phyloP scores from a whole-genome alignment of 495 filamentous ascomycete genomes.

The Penicillium coffeae region DNA sequence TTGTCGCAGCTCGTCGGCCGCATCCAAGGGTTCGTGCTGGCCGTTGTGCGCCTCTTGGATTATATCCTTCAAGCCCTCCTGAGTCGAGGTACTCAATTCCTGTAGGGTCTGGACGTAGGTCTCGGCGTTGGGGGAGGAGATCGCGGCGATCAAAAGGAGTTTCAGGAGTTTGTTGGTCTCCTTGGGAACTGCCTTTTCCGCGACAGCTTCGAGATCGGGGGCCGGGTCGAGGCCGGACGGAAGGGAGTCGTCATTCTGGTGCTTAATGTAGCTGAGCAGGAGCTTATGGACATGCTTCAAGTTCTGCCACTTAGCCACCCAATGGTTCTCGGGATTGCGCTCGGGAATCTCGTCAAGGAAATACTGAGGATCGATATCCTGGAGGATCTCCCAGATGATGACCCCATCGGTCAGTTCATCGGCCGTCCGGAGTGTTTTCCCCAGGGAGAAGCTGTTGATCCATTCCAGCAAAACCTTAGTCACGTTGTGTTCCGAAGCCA shows the following conservation, averaged over 20 bases:
- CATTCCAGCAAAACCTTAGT: conserved; percentile 55
- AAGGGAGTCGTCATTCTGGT: conserved; percentile 47
- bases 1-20: conserved; percentile 35
- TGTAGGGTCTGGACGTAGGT: conserved; percentile 54
- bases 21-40: conserved; percentile 33
- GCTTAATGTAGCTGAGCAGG: conserved; percentile 61
- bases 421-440: conserved; percentile 42
- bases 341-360: conserved; percentile 61
- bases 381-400: conserved; percentile 65
- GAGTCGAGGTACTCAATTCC: conserved; percentile 40
- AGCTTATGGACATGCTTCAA: conserved; percentile 67
- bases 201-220: conserved; percentile 59
- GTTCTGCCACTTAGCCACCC: conserved; percentile 53
- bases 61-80: conserved; percentile 46
- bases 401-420: conserved; percentile 72
- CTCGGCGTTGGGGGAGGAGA: conserved; percentile 51
- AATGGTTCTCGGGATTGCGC: conserved; percentile 48
- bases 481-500: conserved; percentile 44
- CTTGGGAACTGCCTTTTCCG: conserved; percentile 39
- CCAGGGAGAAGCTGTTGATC: conserved; percentile 53
- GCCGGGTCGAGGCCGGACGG: conserved; percentile 46
- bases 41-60: conserved; percentile 47
- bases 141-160: conserved; percentile 59
- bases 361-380: conserved; percentile 63
- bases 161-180: conserved; percentile 57